A percentile compares a stretch with the other conserved stretches of the same genome.
Evolutionary conservation across 176 grass and related monocot species (phyloP).

Genomic region (Eragrostis curvula): DNA sequence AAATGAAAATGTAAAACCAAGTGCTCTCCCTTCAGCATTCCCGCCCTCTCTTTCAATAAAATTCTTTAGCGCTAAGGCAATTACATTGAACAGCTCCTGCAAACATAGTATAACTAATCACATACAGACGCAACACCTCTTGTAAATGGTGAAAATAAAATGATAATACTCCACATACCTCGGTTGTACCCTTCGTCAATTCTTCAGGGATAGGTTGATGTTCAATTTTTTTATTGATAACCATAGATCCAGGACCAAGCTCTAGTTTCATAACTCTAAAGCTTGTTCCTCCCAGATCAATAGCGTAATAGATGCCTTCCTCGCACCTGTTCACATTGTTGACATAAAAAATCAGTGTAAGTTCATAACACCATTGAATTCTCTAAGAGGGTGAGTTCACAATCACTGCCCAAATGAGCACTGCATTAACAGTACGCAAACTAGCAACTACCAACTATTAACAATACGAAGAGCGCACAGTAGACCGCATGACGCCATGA

Average conservation of each 20-base stretch:
- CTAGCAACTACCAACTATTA: background rate
- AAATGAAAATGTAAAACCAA: constrained; percentile 98
- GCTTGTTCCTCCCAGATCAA: constrained; percentile 85
- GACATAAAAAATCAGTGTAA: constrained; percentile 10
- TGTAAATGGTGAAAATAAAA: constrained; percentile 14
- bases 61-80: constrained; percentile 67
- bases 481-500: constrained; percentile 2
- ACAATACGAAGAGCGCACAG: background rate
- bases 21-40: constrained; percentile 45
- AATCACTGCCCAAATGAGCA: background rate
- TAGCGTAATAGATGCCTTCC: constrained; percentile 82
- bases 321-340: constrained; percentile 58
- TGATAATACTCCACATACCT: constrained; percentile 52
- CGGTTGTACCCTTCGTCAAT: constrained; percentile 64
- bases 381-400: background rate
- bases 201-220: constrained; percentile 63
- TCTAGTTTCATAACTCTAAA: constrained; percentile 89
- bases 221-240: constrained; percentile 70
- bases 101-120: constrained; percentile 33
- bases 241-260: constrained; percentile 63
- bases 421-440: background rate
- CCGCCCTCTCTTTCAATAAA: constrained; percentile 71
- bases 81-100: constrained; percentile 82
- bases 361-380: background rate
- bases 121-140: background rate